These are phyloP conservation scores for Saprolegnia diclina DNA, from an alignment of 352 stramenopile genomes.

Conservation along the genomic window DNA sequence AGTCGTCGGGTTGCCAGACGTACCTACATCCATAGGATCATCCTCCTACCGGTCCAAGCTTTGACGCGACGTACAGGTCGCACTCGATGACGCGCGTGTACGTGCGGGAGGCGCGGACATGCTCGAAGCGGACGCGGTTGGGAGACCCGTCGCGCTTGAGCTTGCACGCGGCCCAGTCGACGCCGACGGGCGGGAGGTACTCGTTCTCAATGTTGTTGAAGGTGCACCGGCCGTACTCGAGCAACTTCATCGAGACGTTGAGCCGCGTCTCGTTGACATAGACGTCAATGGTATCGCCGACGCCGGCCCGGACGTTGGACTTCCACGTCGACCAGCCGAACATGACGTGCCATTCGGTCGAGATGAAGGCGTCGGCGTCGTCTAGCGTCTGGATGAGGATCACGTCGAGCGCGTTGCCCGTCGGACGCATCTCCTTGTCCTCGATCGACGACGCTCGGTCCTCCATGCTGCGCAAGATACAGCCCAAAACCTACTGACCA, in stretches of 20 bases:
- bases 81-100: constrained; percentile 69
- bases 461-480: constrained; percentile 12
- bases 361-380: constrained; percentile 6
- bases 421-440: constrained; percentile 26
- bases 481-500: neutral
- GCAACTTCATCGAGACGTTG: constrained; percentile 3
- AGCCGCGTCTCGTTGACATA: constrained; percentile 26
- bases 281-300: constrained; percentile 26
- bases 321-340: constrained; percentile 27
- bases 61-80: constrained; percentile 38
- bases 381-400: constrained; percentile 21
- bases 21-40: constrained; percentile 13
- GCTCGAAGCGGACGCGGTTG: constrained; percentile 59
- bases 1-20: constrained; percentile 27
- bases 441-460: constrained; percentile 1
- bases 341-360: constrained; percentile 27
- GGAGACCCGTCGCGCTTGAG: constrained; percentile 11
- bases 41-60: neutral
- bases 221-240: constrained; percentile 24
- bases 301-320: constrained; percentile 22
- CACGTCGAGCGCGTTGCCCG: constrained; percentile 26
- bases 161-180: constrained; percentile 6
- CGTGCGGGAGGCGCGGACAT: constrained; percentile 61
- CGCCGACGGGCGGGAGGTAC: neutral
- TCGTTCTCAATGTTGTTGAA: constrained; percentile 7